Base-by-base conservation (phyloP, 192 early-diverging fungal species). In the Umbelopsis sp. region DNA sequence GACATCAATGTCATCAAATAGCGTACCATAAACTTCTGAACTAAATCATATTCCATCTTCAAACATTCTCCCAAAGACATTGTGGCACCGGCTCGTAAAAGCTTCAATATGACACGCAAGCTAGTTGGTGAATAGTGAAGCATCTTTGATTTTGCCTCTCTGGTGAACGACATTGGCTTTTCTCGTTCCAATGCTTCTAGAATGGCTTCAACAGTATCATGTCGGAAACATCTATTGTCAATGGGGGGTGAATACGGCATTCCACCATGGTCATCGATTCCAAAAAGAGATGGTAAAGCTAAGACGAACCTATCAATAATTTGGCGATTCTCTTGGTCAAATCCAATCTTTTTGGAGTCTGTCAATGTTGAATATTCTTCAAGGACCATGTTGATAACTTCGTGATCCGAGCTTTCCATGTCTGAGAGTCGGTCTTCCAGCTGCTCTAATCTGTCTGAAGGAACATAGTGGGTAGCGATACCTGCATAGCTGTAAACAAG, bases 401-500 rank as follows among this genome's bases (percentile, higher is more conserved):
- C 89, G 41, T 93, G 84, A 70, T 98, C 93, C 36, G 87, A 83
- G 9, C 91, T 86, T 66, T 92, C 93, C 41, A 97, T 71, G 72
- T 95, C 96, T 74, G 89, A 88, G 68, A 99, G 77, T 6, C 91
- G 87, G 69, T 93, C 83, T 79, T 95, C 89, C 67, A 99, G 85
- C 24, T 90, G 75, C 0, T 90, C 83, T 49, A 97, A 74, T 10
- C 96, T 85, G 59, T 92, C 88, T 11, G 92, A 91, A 17, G 96
- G 94, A 44, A 99, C 91, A 79, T 91, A 98, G 82, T 99, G 96
- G 38, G 97, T 96, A 31, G 94, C 96, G 77, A 99, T 91, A 22
- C 97, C 96, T 4, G 96, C 89, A 67, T 90, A 82, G 59, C 88
- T 92, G 72, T 32, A 44, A 52, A 41, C 53, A 14, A 59, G 45